Base-by-base conservation (phyloP, 768 basidiomycete species). In the Cytidiella melzeri region DNA sequence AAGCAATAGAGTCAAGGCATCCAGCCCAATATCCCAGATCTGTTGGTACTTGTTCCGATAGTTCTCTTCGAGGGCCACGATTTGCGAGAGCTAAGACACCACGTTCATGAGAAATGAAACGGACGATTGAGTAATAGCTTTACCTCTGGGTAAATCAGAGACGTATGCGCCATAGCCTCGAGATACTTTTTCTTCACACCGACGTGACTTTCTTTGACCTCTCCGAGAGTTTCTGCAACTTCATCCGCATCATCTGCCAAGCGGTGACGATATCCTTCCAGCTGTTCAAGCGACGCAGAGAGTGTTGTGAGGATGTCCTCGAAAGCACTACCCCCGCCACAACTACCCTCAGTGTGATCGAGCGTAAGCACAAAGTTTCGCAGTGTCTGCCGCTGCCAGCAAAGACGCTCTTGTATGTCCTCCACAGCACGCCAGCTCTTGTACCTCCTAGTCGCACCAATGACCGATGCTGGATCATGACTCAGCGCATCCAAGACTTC, bases 11-110 rank as follows among this genome's bases (percentile, higher is more conserved):
- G 87, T 88, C 47, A 89, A 69, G 0, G 80, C 81, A 50, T 87
- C 84, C 76, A 88, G 82, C 15, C 82, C 87, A 48, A 89, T 69
- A 53, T 88, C 87, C 86, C 86, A 90, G 45, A 90, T 64, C 54
- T 87, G 83, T 56, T 89, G 84, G 55, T 87, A 89, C 50, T 83
- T 82, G 58, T 88, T 84, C 57, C 77, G 79, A 64, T 88, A 88
- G 58, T 80, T 85, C 65, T 89, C 87, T 60, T 89, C 85, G 30
- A 89, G 58, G 3, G 75, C 83, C 9, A 83, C 73, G 36, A 88
- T 81, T 40, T 77, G 72, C 2, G 86, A 87, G 19, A 89, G 71
- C 87, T 89, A 45, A 2, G 44, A 26, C 12, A 39, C 10, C 13
- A n/a, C n/a, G n/a, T n/a, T n/a, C n/a, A n/a, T n/a, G n/a, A n/a